Base-by-base conservation (phyloP, 2,329 filamentous ascomycete species). In the Sclerotinia trifoliorum region DNA sequence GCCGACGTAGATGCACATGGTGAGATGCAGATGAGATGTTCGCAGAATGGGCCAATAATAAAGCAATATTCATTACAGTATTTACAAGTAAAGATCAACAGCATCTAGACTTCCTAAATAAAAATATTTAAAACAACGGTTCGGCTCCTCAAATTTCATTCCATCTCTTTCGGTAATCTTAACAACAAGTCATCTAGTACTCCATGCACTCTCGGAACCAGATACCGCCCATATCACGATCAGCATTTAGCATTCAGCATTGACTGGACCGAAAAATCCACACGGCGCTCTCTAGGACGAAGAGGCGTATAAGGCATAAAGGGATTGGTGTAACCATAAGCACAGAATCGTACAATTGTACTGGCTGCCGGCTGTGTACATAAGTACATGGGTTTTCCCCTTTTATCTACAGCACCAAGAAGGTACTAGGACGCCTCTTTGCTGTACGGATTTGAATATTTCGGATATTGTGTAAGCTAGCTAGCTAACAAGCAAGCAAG, bases 391-490 rank as follows among this genome's bases (percentile, higher is more conserved):
- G 17, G 5, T 57, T 24, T 42, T 57, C 55, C 55, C 32, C 35
- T 57, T 57, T 57, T 39, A 24, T 42, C 19, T 57, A 57, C 55
- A 57, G 21, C 21, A 42, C 35, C n/a, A 19, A 42, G 54, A 56
- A 35, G 54, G 29, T 56, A n/a, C 54, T 56, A 55, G 5, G 15
- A 19, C 54, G 54, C 54, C 54, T 56, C 54, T 35, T 32, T 56
- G 54, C 21, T 35, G 54, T 32, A 35, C 32, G 13, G 3, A 8
- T 8, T 56, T 35, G 29, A 7, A n/a, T 13, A n/a, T 55, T 55
- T 17, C 5, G n/a, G 15, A 5, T 8, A 35, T 56, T 15, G 19
- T 26, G 19, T 26, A 51, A 26, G n/a, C n/a, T 13, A 3, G 29
- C 29, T 29, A 29, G 29, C 29, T 29, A 56, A n/a, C n/a, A 35